Percentiles rank a stretch among this genome's conserved stretches.
phyloP scores from a whole-genome alignment of 1,139 yeast genomes.

The Trichomonascaceae sp. region DNA sequence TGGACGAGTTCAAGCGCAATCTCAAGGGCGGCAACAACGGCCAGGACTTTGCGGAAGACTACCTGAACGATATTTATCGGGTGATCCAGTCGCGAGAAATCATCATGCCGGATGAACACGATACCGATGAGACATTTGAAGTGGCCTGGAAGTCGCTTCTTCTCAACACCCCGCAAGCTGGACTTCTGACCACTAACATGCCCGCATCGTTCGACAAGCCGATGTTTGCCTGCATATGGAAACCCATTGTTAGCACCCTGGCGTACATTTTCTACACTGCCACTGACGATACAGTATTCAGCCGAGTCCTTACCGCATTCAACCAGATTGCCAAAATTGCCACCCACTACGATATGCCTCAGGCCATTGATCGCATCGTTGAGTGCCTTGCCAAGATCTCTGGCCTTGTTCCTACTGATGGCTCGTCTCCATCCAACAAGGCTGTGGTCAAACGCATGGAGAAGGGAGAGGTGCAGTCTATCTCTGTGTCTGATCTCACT shows the following conservation, averaged over 20 bases:
- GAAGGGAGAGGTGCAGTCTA: conserved; percentile 35
- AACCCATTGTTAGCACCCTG: conserved; percentile 52
- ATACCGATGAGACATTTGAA: conserved; percentile 76
- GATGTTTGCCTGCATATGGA: conserved; percentile 51
- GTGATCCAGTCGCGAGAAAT: conserved; percentile 81
- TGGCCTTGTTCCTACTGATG: conserved; percentile 30
- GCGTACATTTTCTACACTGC: conserved; percentile 76
- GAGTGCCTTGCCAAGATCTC: conserved; percentile 51
- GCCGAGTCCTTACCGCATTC: conserved; percentile 74
- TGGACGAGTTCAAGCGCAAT: conserved; percentile 69
- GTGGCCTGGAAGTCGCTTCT: conserved; percentile 84
- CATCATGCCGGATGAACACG: conserved; percentile 96
- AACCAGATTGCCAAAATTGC: conserved; percentile 78
- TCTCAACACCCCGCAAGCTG: conserved; percentile 28
- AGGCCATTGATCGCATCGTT: conserved; percentile 52
- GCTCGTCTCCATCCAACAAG: conserved; percentile 21
- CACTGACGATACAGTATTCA: conserved; percentile 76
- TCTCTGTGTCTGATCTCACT: conserved; percentile 68
- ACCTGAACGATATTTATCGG: conserved; percentile 62
- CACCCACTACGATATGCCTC: conserved; percentile 41
- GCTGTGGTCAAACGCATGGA: conserved; percentile 24
- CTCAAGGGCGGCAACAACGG: conserved; percentile 63
- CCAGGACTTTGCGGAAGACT: conserved; percentile 60
- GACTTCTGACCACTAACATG: conserved; percentile 15
- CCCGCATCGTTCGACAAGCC: conserved; percentile 48